Evolutionary conservation across 2,329 filamentous ascomycete species (phyloP).

Genomic region (Microdochium bolleyi): DNA sequence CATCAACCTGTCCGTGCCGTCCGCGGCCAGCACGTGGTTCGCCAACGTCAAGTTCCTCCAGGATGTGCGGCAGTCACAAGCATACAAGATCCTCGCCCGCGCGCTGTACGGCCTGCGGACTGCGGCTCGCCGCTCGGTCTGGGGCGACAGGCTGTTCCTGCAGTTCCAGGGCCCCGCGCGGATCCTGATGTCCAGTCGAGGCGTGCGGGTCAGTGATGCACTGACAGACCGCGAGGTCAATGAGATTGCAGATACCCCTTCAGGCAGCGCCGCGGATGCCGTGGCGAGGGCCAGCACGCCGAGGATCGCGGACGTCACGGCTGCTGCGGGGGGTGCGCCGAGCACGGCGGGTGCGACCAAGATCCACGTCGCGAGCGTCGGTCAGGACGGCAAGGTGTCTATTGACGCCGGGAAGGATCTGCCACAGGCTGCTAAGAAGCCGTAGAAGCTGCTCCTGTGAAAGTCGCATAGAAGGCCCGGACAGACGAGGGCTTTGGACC

Average conservation of each 20-base stretch:
- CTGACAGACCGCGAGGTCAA: conserved; percentile 74
- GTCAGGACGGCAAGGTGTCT: conserved; percentile 56
- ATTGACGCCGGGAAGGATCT: conserved; percentile 54
- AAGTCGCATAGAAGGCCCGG: too few species aligned
- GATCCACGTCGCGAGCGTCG: conserved; percentile 48
- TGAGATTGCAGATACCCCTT: conserved; percentile 77
- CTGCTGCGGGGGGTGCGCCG: conserved; percentile 4
- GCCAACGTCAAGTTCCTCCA: conserved; percentile 66
- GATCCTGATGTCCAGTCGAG: conserved; percentile 83
- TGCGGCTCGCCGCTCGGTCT: conserved; percentile 72
- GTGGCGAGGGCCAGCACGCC: conserved; percentile 37
- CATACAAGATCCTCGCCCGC: conserved; percentile 64
- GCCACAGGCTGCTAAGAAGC: conserved; percentile 37
- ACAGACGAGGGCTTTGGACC: too few species aligned
- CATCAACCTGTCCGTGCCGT: conserved; percentile 76
- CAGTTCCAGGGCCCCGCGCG: conserved; percentile 83
- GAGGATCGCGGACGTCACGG: conserved; percentile 10
- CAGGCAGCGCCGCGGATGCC: conserved; percentile 59
- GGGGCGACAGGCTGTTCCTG: conserved; percentile 89
- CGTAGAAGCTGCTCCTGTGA: not conserved
- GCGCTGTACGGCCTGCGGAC: conserved; percentile 65
- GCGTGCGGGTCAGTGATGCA: conserved; percentile 67
- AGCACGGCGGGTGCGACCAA: conserved; percentile 26
- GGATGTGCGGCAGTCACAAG: conserved; percentile 60
- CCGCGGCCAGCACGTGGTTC: conserved; percentile 51